A percentile compares a stretch with the other conserved stretches of the same genome.
phyloP scores from a whole-genome alignment of 1,139 yeast genomes.

The Saccharomyces pastorianus region DNA sequence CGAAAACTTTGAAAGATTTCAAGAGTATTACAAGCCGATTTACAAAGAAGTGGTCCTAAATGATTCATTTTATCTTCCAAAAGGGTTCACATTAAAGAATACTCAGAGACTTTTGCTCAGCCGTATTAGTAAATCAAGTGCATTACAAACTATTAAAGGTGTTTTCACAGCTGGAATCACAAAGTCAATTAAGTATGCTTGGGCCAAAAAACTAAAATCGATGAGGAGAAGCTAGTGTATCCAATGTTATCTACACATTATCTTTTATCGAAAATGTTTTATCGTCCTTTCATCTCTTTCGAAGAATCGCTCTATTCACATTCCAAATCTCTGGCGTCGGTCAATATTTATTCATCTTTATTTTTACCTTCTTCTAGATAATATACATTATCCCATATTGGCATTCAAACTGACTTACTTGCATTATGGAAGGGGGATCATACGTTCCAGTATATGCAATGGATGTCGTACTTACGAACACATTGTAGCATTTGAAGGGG shows the following conservation, averaged over 20 bases:
- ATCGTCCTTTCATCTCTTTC: background rate
- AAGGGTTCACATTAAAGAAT: conserved; percentile 33
- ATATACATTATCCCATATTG: background rate
- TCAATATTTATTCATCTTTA: background rate
- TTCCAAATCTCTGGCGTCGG: background rate
- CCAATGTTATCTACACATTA: background rate
- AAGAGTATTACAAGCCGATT: conserved; percentile 60
- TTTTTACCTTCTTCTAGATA: background rate
- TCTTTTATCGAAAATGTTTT: background rate
- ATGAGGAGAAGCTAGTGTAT: background rate
- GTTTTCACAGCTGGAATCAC: conserved; percentile 75
- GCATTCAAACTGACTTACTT: background rate
- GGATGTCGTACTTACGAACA: background rate
- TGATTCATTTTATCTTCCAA: conserved; percentile 32
- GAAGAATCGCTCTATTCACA: background rate
- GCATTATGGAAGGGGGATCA: background rate
- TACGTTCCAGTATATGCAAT: background rate
- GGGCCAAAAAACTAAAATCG: conserved; percentile 50
- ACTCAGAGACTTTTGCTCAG: conserved; percentile 39
- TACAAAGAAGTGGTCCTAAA: conserved; percentile 40
- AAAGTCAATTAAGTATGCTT: conserved; percentile 67
- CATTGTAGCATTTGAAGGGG: background rate
- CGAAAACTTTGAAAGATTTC: conserved; percentile 65
- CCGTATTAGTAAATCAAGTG: conserved; percentile 63
- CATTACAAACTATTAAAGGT: conserved; percentile 75